Base-by-base conservation (phyloP, 169 alveolate species). In the Plasmodium gaboni region DNA sequence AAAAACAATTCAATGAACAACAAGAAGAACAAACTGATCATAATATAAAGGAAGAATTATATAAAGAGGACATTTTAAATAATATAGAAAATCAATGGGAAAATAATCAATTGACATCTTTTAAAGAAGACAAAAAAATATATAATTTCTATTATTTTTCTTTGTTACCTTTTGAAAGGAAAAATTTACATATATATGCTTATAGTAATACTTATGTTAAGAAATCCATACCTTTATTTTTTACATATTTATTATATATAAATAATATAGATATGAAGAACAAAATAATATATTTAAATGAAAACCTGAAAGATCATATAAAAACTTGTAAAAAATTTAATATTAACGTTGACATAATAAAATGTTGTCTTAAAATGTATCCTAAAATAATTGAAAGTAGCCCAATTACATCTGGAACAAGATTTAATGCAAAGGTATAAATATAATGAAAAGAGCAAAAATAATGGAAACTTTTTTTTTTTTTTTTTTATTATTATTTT, bases 381-480 rank as follows among this genome's bases (percentile, higher is more conserved):
- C 91, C 91, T 10, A 83, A 83, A 53, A 60, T 83, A 60, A 50
- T 83, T 67, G 91, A 83, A 63, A 83, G 91, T 24, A 59, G 59
- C 48, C 83, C 83, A 65, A 83, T 83, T 7, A 53, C 59, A 38
- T 44, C 63, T 1, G 91, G 91, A 60, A 51, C 26, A 13, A 32
- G 42, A 48, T 83, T 68, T 68, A 83, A 68, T 28, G 73, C 83
- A 13, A 83, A 83, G 72, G 91, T 83, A 48, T 4, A 28, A 51
- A 26, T 22, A 71, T 50, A 50, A 10, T 50, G 8, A 7, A 9
- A 48, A 26, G 26, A 50, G 22, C 19, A 48, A 69, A 69, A 69
- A 55, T 17, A 55, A 55, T 17, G 22, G 22, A 55, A 55, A 55
- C 17, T 0, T 55, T 12, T 55, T 12, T 5, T 55, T 17, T 55